Evolutionary conservation across 345 rosid genomes (phyloP).

Genomic region (Euphorbia pulcherrima): DNA sequence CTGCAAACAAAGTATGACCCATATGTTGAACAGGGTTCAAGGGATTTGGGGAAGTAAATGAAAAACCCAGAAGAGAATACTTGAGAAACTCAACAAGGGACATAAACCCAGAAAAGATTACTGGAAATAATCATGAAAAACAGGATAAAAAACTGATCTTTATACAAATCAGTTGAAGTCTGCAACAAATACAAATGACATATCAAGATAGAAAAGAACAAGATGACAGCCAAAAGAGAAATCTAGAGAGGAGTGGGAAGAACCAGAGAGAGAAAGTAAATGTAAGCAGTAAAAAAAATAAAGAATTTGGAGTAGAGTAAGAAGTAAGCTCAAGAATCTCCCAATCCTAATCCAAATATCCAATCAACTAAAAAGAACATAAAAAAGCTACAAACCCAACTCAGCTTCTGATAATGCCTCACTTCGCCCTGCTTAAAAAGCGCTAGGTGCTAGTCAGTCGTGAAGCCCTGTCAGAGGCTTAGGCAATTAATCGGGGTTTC

Average conservation of each 20-base stretch:
- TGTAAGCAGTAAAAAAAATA: no score
- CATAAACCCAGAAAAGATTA: background rate
- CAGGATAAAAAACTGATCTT: background rate
- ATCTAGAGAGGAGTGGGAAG: background rate
- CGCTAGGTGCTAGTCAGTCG: no score
- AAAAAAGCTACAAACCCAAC: background rate
- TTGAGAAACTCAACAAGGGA: background rate
- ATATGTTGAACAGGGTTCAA: background rate
- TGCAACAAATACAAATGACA: no score
- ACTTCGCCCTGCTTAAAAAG: background rate
- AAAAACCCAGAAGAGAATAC: slow-evolving; percentile 1
- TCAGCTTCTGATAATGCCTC: background rate
- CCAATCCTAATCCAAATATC: background rate
- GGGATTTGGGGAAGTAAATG: background rate
- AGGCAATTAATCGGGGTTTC: background rate
- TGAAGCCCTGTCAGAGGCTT: background rate
- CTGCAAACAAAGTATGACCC: background rate
- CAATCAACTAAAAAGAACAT: background rate
- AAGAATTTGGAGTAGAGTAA: background rate
- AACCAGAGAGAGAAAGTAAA: no score
- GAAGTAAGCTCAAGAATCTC: slow-evolving; percentile 1
- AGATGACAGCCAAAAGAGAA: background rate
- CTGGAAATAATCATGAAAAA: background rate
- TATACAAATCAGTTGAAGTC: background rate
- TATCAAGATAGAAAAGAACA: background rate